Evolutionary conservation across 108 stramenopile genomes (phyloP), one percentile per base, ranked within the genome.

Genomic region (Licmophora abbreviata): DNA sequence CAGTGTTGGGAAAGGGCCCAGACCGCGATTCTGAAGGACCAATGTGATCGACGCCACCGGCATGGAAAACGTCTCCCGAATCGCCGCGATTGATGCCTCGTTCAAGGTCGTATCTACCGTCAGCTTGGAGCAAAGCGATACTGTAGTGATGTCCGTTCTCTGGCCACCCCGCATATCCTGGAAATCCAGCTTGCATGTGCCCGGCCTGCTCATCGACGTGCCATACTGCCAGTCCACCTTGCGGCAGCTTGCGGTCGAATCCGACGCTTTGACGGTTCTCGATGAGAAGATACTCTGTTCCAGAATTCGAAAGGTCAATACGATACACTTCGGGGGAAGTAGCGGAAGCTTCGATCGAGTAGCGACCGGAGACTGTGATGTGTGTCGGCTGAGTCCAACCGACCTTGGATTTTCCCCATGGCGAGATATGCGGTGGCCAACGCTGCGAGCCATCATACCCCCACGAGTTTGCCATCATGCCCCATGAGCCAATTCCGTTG

Each of bases 71-170:
- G 20, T 40, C 38, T 20, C 20, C 20, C 3, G 38, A 20, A 61
- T 81, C 76, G 25, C 79, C 79, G 23, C 66, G 49, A 48, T 73
- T 69, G 4, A 24, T 49, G 2, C 69, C 73, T 48, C 25, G 61
- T 59, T 85, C 83, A 40, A 85, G 65, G 38, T 81, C 69, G 38
- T 63, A 81, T 0, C 57, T 40, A 2, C 83, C 83, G 60, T 85
- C 83, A 4, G 77, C 77, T 43, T 68, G 57, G 12, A 85, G 24
- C 10, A 85, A 27, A 3, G 79, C 70, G 4, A 81, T 75, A 31
- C 51, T 40, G 47, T 79, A 73, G 55, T 85, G 83, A 40, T 40
- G 15, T 4, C 38, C 38, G 8, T 71, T 67, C 17, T 32, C 29
- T 1, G 83, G 83, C 74, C 76, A 85, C 2, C 27, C 48, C 11